Base-by-base conservation (phyloP, 306 rosid genomes). In the Mimosa bimucronata region DNA sequence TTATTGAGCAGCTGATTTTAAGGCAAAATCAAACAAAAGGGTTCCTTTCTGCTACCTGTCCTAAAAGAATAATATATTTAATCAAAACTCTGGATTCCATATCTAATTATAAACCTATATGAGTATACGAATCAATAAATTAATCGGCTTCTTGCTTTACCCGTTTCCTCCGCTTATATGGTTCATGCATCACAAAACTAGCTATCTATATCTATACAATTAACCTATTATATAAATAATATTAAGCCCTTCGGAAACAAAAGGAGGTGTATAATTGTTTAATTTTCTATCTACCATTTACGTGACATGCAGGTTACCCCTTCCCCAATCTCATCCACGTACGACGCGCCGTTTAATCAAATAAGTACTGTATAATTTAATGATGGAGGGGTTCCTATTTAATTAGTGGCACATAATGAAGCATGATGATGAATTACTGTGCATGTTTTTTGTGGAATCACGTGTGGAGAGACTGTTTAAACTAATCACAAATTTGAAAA, bases 241-340 rank as follows among this genome's bases (percentile, higher is more conserved):
- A 5, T 8, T n/a, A 67, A 48, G 10, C 46, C 69, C 62, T 44
- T 76, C 30, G 13, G n/a, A 16, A 60, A 61, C 71, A 41, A 41
- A 75, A 41, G 64, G 42, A 75, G 71, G 40, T 18, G 11, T 44
- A 6, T 53, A 2, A 15, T 26, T 58, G 25, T 41, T 25, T 75
- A 23, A 58, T 25, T 75, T 4, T 8, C 10, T 10, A 67, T 45
- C 58, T 26, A 26, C 60, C 15, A 26, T 3, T 71, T 71, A 46
- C 75, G 75, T 28, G 61, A 71, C 75, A 62, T 66, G 71, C 60
- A 75, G 28, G 14, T 61, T 38, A 40, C 25, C 55, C 14, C 30
- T 7, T 37, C 45, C 3, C 8, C 37, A 34, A 34, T 34, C 38
- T 34, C 19, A 3, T 21, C 50, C 34, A 5, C 31, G 46, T 28